Evolutionary conservation across 345 rosid species (phyloP), one percentile per base, ranked within the genome.

Genomic region (Ailanthus altissimus): DNA sequence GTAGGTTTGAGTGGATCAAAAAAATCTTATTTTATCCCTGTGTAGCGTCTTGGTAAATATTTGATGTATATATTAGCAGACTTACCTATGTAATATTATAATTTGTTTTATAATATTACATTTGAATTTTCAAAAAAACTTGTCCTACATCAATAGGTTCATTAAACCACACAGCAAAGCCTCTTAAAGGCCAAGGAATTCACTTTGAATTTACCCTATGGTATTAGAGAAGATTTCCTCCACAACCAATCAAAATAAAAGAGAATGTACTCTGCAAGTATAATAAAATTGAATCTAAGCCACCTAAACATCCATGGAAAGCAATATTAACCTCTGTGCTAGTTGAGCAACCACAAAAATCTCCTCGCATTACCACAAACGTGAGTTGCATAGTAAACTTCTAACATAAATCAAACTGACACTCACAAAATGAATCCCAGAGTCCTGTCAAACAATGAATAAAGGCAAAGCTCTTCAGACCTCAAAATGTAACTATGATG

Each of bases 301-400:
- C 75, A 71, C 45, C 75, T 54, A n/a, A 70, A 71, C 32, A 54
- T 23, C 63, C 54, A 20, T 21, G 49, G 28, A 32, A 57, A n/a
- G 75, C 64, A 71, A 28, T 32, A 38, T 13, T 54, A 18, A 32
- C 3, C 38, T 25, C 18, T 2, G 28, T 53, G 40, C 74, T 40
- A 23, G 21, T 13, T 43, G 20, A 67, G 38, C 21, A 23, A 16
- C 15, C 50, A 65, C 20, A 0, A 20, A 65, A 42, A 12, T 25
- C 38, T 16, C 42, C 42, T 14, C 5, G 1, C 46, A 69, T 28
- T 18, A 18, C 58, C 15, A 70, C 16, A 36, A 40, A 59, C 40
- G 26, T 38, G 40, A 70, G 18, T n/a, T 53, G 46, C 61, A 32
- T 36, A 11, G 18, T 11, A 54, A 70, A 26, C 28, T 36, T 18